Conservation (phyloP, 2,329 filamentous ascomycete genomes). For the Botryotinia globosa region DNA sequence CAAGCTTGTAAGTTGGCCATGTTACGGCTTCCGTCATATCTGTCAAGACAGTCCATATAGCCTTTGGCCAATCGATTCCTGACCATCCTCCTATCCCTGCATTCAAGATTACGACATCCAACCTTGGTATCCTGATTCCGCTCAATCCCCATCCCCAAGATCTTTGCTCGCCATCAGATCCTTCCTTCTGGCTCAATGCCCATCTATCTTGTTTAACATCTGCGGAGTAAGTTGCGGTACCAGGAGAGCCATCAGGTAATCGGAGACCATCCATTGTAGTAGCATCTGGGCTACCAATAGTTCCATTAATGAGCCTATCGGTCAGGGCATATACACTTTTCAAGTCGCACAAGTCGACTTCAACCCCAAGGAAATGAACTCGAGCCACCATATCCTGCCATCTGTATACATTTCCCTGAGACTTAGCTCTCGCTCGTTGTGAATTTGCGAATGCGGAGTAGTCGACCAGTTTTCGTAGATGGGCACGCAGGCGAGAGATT, state of each 20-base stretch:
- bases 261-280: conserved; percentile 36
- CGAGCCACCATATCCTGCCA: conserved; percentile 47
- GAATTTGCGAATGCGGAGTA: conserved; percentile 51
- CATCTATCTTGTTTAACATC: conserved; percentile 34
- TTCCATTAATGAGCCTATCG: conserved; percentile 37
- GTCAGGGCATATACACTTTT: conserved; percentile 44
- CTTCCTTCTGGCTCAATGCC: conserved; percentile 49
- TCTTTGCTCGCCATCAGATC: conserved; percentile 48
- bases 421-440: conserved; percentile 47
- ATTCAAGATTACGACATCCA: conserved; percentile 81
- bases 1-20: conserved; percentile 74
- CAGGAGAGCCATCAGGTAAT: conserved; percentile 37
- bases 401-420: conserved; percentile 51
- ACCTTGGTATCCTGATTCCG: conserved; percentile 58
- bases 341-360: conserved; percentile 60
- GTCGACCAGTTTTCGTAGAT: conserved; percentile 52
- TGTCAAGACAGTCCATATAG: conserved; percentile 52
- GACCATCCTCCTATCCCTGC: conserved; percentile 86
- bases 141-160: conserved; percentile 40
- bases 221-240: conserved; percentile 33
- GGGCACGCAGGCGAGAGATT: conserved; percentile 57
- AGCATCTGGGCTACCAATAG: conserved; percentile 37
- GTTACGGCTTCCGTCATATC: conserved; percentile 68
- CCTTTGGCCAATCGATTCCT: conserved; percentile 67
- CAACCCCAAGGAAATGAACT: conserved; percentile 57